A percentile compares a stretch with the other conserved stretches of the same genome.
These are phyloP conservation scores for Akanthomyces muscarius DNA, from an alignment of 2,329 filamentous ascomycete species.

Conservation along the genomic window DNA sequence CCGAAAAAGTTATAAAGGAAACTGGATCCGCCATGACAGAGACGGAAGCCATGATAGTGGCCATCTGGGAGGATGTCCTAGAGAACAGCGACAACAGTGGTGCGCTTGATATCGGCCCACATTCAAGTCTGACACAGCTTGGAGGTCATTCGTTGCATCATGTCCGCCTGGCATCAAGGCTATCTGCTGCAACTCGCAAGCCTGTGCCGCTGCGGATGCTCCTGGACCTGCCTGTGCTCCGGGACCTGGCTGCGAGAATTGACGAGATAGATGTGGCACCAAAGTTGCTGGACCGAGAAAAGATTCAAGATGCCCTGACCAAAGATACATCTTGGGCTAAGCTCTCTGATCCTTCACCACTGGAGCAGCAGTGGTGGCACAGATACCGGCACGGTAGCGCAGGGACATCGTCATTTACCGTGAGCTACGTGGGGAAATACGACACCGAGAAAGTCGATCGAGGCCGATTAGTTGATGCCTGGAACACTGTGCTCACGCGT, in stretches of 20 bases:
- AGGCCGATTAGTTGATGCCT: constrained; percentile 21
- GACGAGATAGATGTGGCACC: background rate
- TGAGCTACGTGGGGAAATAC: constrained; percentile 22
- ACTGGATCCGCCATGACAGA: background rate
- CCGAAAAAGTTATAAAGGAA: background rate
- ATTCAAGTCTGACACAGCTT: constrained; percentile 26
- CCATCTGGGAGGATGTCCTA: constrained; percentile 20
- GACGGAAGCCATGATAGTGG: background rate
- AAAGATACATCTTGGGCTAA: background rate
- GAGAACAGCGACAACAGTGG: constrained; percentile 4
- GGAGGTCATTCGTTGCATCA: constrained; percentile 28
- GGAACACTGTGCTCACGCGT: constrained; percentile 21
- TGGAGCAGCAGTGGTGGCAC: constrained; percentile 3
- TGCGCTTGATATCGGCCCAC: constrained; percentile 13
- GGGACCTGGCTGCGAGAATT: background rate
- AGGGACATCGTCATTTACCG: constrained; percentile 27
- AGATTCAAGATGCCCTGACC: background rate
- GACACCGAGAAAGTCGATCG: constrained; percentile 17
- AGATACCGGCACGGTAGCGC: background rate
- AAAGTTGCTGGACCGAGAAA: background rate
- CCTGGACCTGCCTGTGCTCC: constrained; percentile 15
- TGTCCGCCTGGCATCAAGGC: constrained; percentile 19
- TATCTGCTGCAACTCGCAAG: background rate
- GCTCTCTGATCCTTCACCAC: constrained; percentile 2
- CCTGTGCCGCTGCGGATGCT: constrained; percentile 21